These are phyloP conservation scores for Phylloporus sp. DNA, from an alignment of 1,284 basidiomycete genomes.

Conservation along the genomic window DNA sequence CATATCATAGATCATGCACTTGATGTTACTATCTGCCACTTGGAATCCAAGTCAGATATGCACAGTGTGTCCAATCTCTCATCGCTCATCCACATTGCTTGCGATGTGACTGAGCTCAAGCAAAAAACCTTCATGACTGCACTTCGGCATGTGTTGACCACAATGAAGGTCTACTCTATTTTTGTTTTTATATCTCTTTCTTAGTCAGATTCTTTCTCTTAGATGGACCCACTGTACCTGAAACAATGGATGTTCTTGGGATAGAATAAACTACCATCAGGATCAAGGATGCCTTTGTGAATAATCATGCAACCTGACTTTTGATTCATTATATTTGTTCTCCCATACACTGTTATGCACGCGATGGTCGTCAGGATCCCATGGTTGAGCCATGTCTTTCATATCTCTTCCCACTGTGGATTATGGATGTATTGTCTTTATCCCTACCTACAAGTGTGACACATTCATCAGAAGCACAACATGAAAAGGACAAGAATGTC, in stretches of 20 bases:
- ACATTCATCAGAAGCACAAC: neutral
- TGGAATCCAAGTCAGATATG: constrained; percentile 12
- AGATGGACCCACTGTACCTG: constrained; percentile 53
- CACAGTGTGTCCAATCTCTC: constrained; percentile 41
- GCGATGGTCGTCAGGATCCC: constrained; percentile 91
- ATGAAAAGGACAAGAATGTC: too few species aligned
- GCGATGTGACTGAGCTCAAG: constrained; percentile 46
- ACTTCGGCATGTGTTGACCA: constrained; percentile 78
- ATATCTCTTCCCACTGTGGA: constrained; percentile 90
- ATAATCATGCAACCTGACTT: neutral
- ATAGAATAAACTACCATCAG: constrained; percentile 38
- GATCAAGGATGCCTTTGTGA: constrained; percentile 26
- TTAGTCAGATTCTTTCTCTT: constrained; percentile 18
- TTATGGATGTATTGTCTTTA: constrained; percentile 88
- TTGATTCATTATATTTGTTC: constrained; percentile 33
- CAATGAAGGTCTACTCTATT: constrained; percentile 64
- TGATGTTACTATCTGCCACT: constrained; percentile 13
- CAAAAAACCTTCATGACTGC: constrained; percentile 69
- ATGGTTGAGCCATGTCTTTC: constrained; percentile 90
- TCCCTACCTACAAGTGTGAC: constrained; percentile 61
- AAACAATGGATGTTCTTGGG: constrained; percentile 50
- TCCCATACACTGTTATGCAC: constrained; percentile 92
- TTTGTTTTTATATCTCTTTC: neutral
- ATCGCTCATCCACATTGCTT: constrained; percentile 50
- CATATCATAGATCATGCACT: constrained; percentile 26